Evolutionary conservation across 1,139 yeast genomes (phyloP).

Genomic region (Entelexis paramagnoliae): DNA sequence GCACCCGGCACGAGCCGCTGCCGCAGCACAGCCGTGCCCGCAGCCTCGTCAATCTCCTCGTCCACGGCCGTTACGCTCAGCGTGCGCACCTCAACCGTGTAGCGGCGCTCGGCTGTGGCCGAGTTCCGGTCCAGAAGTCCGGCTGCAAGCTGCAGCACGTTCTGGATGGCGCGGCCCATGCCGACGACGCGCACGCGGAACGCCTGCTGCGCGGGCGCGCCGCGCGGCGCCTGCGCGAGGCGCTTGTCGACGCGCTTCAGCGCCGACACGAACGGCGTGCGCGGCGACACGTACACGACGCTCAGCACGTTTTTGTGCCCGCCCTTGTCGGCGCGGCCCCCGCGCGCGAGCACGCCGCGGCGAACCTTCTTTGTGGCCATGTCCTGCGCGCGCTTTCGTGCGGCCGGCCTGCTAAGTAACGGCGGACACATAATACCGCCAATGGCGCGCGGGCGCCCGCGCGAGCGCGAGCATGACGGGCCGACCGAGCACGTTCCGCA

Average conservation of each 20-base stretch:
- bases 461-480: too few relatives aligned
- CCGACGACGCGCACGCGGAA: slow-evolving; percentile 28
- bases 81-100: slow-evolving; percentile 23
- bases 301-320: slow-evolving; percentile 4
- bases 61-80: slow-evolving; percentile 24
- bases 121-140: slow-evolving; percentile 25
- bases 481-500: too few relatives aligned
- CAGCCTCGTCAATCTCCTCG: slow-evolving; percentile 22
- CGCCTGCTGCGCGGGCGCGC: neutral
- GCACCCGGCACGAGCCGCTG: slow-evolving; percentile 24
- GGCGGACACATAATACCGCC: neutral
- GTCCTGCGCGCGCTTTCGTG: too few relatives aligned
- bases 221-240: slow-evolving; percentile 18
- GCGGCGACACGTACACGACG: slow-evolving; percentile 25
- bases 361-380: slow-evolving; percentile 15
- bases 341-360: slow-evolving; percentile 12
- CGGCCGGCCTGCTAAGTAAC: too few relatives aligned
- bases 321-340: slow-evolving; percentile 2
- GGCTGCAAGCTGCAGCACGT: slow-evolving; percentile 28
- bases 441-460: neutral
- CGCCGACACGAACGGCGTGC: slow-evolving; percentile 30
- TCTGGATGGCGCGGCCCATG: slow-evolving; percentile 30
- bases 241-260: slow-evolving; percentile 25
- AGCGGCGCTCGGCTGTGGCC: slow-evolving; percentile 15
- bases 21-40: slow-evolving; percentile 19